Evolutionary conservation across 2,329 filamentous ascomycete genomes (phyloP).

Genomic region (Coniochaeta ligniaria): DNA sequence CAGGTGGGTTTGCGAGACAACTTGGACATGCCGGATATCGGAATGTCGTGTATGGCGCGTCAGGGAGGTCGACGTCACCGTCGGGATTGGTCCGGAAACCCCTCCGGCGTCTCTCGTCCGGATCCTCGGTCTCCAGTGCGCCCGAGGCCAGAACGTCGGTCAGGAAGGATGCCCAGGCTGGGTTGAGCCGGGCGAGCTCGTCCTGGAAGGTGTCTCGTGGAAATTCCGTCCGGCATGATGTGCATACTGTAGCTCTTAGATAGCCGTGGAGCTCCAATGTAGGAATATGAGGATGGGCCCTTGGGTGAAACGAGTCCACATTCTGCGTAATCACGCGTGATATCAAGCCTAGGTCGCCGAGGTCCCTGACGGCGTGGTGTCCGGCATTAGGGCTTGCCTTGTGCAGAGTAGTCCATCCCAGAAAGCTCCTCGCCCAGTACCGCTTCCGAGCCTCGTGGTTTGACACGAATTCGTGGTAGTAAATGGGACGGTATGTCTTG

Average conservation of each 20-base stretch:
- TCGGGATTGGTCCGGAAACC: constrained; percentile 86
- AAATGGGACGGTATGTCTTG: constrained; percentile 83
- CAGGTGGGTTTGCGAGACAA: constrained; percentile 61
- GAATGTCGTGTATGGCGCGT: constrained; percentile 82
- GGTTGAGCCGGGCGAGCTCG: constrained; percentile 72
- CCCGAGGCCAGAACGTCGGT: constrained; percentile 64
- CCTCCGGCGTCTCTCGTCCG: constrained; percentile 55
- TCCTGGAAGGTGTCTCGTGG: constrained; percentile 69
- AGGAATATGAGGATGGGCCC: constrained; percentile 64
- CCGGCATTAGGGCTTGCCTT: constrained; percentile 72
- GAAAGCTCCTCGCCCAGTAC: constrained; percentile 92
- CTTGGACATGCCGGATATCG: constrained; percentile 83
- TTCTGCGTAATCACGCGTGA: constrained; percentile 86
- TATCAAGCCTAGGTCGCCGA: constrained; percentile 67
- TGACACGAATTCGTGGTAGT: constrained; percentile 79
- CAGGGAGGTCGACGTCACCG: constrained; percentile 85
- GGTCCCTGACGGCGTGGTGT: constrained; percentile 68
- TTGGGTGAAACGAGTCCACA: constrained; percentile 86
- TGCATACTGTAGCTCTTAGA: constrained; percentile 72
- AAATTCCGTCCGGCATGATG: constrained; percentile 67
- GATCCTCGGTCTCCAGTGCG: constrained; percentile 71
- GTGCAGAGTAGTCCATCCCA: constrained; percentile 81
- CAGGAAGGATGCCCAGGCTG: constrained; percentile 75
- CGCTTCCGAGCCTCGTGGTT: constrained; percentile 81
- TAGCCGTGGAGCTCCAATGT: constrained; percentile 91